Evolutionary conservation across 257 asterid genomes (phyloP), one percentile per base, ranked within the genome.

Genomic region (Fraxinus anomala): DNA sequence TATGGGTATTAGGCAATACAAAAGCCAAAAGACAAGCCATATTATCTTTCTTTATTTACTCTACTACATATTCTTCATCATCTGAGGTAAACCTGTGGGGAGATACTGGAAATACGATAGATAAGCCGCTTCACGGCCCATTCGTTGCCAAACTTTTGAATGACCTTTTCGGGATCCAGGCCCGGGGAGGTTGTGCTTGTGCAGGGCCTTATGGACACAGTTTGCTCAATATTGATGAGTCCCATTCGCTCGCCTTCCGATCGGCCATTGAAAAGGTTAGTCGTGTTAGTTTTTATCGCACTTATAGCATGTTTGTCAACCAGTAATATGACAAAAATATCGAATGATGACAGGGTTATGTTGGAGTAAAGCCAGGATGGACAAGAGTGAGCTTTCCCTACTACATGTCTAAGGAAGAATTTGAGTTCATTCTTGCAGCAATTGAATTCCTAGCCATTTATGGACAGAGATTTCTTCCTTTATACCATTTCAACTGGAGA

Each of bases 131-230:
- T 44, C 87, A 89, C 24, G 94, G 94, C 12, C 81, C 94, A 26
- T 92, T 87, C 63, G 91, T 91, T 8, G 92, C 97, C 49, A 92
- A 89, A 73, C 93, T 91, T 26, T 85, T 92, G 13, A 92, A 87
- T 36, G 95, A 92, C 82, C 89, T 91, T 12, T 91, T 91, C 24
- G 95, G 97, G 26, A 89, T 92, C 73, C 96, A 91, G 56, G 90
- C 96, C 34, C 89, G 97, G 24, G 97, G 97, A 14, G 92, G 97
- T 0, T 92, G 97, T 63, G 92, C 94, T 21, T 92, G 97, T 19
- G 96, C 97, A 0, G 91, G 91, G 67, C 93, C 97, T 4, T 92
- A 92, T 26, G 96, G 89, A 0, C 97, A 91, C 73, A 72, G 65
- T 24, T 75, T 91, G 77, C 94, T 92, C 77, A 59, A 82, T 8